phyloP scores from a whole-genome alignment of 768 basidiomycete species.

The Trametes elegans region DNA sequence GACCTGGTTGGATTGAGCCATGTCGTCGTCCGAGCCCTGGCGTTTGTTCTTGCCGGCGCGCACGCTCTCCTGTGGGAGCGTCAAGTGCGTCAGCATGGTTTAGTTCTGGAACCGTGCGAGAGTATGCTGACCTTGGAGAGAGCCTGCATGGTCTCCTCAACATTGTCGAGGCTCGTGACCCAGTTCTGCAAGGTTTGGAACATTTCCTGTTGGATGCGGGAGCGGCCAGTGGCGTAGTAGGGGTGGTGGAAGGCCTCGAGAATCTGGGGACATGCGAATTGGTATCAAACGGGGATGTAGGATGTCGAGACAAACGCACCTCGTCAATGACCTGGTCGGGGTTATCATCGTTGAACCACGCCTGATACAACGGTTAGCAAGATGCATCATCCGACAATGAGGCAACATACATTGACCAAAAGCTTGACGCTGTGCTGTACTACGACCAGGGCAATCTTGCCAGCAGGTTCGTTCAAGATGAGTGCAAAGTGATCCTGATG shows the following conservation, averaged over 20 bases:
- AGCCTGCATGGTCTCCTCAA: slow-evolving; percentile 42
- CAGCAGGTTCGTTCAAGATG: slow-evolving; percentile 73
- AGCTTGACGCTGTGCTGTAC: slow-evolving; percentile 60
- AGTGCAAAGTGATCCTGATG: slow-evolving; percentile 66
- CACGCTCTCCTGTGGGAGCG: slow-evolving; percentile 45
- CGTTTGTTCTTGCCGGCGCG: slow-evolving; percentile 57
- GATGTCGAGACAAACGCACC: slow-evolving; percentile 28
- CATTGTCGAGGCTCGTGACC: slow-evolving; percentile 49
- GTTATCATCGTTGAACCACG: slow-evolving; percentile 50
- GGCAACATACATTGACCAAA: slow-evolving; percentile 45
- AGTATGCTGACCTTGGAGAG: slow-evolving; percentile 47
- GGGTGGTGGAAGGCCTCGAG: slow-evolving; percentile 71
- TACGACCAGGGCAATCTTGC: slow-evolving; percentile 66
- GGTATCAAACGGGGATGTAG: background rate
- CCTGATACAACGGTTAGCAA: slow-evolving; percentile 26
- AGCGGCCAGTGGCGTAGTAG: slow-evolving; percentile 54
- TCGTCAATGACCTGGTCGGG: slow-evolving; percentile 44
- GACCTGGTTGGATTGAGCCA: slow-evolving; percentile 17
- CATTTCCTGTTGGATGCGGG: slow-evolving; percentile 59
- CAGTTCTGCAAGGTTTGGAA: slow-evolving; percentile 53
- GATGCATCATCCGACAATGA: background rate
- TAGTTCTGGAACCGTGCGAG: background rate
- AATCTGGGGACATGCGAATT: slow-evolving; percentile 35
- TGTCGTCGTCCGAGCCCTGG: slow-evolving; percentile 43
- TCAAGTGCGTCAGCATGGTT: background rate